Conservation (phyloP, 257 asterid species). For the Leonotis leonurus region DNA sequence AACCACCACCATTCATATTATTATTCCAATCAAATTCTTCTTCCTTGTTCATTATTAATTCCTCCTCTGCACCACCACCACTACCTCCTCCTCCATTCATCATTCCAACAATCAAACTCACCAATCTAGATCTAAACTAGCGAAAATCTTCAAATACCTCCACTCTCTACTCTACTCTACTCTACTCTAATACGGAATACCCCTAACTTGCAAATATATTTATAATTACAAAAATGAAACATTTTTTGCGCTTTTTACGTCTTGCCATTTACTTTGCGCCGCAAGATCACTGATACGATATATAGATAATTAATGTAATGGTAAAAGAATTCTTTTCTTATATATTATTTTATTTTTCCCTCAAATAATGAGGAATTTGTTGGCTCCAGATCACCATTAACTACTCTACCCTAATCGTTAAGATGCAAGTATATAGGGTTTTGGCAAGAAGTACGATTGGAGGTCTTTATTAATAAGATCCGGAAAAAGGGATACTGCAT, state of each 20-base stretch:
- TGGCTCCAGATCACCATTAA: background rate
- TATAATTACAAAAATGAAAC: too few species aligned
- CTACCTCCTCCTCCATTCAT: too few species aligned
- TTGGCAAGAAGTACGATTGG: background rate
- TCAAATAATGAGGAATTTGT: background rate
- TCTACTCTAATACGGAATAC: background rate
- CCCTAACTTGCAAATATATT: background rate
- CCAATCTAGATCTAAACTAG: too few species aligned
- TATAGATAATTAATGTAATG: too few species aligned
- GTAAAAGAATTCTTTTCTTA: too few species aligned
- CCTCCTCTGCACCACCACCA: too few species aligned
- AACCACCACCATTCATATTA: slow-evolving; percentile 28
- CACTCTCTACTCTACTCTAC: too few species aligned
- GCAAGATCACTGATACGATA: too few species aligned
- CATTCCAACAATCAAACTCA: slow-evolving; percentile 17
- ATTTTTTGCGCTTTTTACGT: too few species aligned
- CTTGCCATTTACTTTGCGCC: too few species aligned
- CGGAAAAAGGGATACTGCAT: background rate
- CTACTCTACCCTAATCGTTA: background rate
- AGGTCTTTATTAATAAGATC: background rate
- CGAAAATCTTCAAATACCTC: too few species aligned
- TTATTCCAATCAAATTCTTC: slow-evolving; percentile 7
- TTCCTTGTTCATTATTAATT: slow-evolving; percentile 6
- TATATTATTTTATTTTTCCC: background rate
- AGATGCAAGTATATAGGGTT: background rate